phyloP scores from a whole-genome alignment of 2,329 filamentous ascomycete species.

The Ceratocystis destructans region DNA sequence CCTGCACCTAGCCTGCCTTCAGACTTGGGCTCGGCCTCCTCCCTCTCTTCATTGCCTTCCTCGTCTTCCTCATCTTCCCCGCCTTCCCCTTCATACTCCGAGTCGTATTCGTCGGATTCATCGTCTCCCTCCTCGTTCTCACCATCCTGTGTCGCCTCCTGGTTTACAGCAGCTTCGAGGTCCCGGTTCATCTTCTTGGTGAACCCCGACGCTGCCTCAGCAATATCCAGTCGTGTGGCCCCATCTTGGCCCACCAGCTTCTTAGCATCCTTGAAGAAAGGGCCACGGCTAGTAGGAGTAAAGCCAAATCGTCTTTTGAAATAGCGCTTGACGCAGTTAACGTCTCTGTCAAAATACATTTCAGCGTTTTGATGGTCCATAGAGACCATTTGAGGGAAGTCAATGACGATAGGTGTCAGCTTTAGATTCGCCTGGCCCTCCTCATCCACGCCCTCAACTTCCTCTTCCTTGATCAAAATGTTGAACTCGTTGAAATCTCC shows the following conservation, averaged over 20 bases:
- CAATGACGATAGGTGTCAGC: conserved; percentile 74
- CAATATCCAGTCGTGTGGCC: conserved; percentile 62
- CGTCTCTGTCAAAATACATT: conserved; percentile 95
- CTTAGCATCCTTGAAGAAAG: conserved; percentile 71
- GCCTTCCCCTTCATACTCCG: conserved; percentile 24
- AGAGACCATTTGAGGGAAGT: conserved; percentile 97
- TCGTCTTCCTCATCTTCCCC: conserved; percentile 25
- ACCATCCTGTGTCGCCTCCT: conserved; percentile 38
- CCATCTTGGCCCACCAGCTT: conserved; percentile 56
- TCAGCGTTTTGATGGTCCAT: conserved; percentile 88
- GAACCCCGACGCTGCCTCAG: conserved; percentile 86
- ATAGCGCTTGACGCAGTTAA: conserved; percentile 88
- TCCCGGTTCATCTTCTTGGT: conserved; percentile 96
- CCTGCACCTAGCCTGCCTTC: conserved; percentile 20
- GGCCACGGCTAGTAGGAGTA: conserved; percentile 64
- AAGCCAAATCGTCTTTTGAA: conserved; percentile 86
- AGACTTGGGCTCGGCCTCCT: conserved; percentile 17
- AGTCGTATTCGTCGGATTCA: conserved; percentile 24
- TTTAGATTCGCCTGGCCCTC: conserved; percentile 22
- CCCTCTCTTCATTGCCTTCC: conserved; percentile 21
- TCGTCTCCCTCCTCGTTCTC: conserved; percentile 28
- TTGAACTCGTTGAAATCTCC: conserved; percentile 99
- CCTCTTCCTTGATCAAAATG: conserved; percentile 53
- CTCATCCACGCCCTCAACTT: conserved; percentile 31
- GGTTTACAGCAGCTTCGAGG: conserved; percentile 76